Conservation (phyloP, 805 yeast genomes). For the Schwanniomyces vanrijiae region DNA sequence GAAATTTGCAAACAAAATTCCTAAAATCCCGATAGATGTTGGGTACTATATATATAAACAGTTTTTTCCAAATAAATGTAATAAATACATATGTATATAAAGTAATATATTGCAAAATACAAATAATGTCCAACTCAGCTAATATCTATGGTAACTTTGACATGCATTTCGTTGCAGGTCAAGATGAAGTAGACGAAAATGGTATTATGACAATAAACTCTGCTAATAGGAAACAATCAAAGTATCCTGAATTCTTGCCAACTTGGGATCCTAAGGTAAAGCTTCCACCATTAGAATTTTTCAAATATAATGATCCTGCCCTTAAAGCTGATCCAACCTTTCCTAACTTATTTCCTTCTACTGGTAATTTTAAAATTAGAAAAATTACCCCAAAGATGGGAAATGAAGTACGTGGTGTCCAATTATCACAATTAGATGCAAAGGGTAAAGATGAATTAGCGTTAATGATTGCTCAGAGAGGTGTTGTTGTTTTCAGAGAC, state of each 20-base stretch:
- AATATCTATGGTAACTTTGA: slow-evolving; percentile 34
- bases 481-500: slow-evolving; percentile 63
- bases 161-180: slow-evolving; percentile 51
- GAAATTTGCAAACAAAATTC: background rate
- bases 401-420: slow-evolving; percentile 60
- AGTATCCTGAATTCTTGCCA: slow-evolving; percentile 28
- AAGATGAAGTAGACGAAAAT: slow-evolving; percentile 47
- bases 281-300: slow-evolving; percentile 50
- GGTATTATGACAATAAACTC: slow-evolving; percentile 49
- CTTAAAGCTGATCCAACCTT: slow-evolving; percentile 54
- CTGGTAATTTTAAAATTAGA: slow-evolving; percentile 28
- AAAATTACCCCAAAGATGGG: slow-evolving; percentile 69
- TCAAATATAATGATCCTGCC: slow-evolving; percentile 60
- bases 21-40: background rate
- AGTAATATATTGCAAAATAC: background rate
- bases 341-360: slow-evolving; percentile 47
- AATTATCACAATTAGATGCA: slow-evolving; percentile 51
- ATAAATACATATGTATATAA: background rate
- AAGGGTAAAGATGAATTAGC: slow-evolving; percentile 69
- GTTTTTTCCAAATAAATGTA: background rate
- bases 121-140: background rate
- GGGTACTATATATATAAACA: background rate
- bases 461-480: slow-evolving; percentile 61
- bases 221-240: slow-evolving; percentile 29
- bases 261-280: slow-evolving; percentile 39